Evolutionary conservation across 177 flowering plant species (phyloP).

Genomic region (Vitis hybrid): DNA sequence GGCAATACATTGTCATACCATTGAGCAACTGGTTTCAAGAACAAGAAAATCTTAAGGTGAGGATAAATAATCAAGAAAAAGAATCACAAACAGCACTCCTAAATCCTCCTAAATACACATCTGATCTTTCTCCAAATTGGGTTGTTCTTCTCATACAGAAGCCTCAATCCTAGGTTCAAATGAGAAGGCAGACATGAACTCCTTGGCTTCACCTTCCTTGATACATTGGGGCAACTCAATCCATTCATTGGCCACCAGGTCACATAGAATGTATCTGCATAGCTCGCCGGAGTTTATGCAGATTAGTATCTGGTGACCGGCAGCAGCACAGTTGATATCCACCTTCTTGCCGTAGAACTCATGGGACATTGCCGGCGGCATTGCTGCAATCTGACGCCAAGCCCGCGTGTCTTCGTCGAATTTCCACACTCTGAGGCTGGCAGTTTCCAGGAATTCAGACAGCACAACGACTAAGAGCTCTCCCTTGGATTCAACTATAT

Average conservation of each 20-base stretch:
- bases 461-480: constrained; percentile 53
- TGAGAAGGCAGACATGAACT: constrained; percentile 63
- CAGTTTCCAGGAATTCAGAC: constrained; percentile 60
- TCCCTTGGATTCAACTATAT: constrained; percentile 59
- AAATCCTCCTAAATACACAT: neutral
- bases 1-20: too few relatives aligned
- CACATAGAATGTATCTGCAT: constrained; percentile 39
- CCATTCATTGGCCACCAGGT: constrained; percentile 53
- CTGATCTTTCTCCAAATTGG: neutral
- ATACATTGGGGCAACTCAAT: constrained; percentile 49
- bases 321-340: constrained; percentile 69
- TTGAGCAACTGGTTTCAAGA: neutral
- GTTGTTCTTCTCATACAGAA: constrained; percentile 30
- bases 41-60: neutral
- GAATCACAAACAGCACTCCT: neutral
- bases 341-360: constrained; percentile 66
- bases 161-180: constrained; percentile 83
- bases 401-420: constrained; percentile 35
- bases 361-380: constrained; percentile 73
- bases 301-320: constrained; percentile 44
- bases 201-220: constrained; percentile 38
- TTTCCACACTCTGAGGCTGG: constrained; percentile 68
- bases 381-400: constrained; percentile 59
- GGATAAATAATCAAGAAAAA: constrained; percentile 8
- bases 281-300: constrained; percentile 50